Evolutionary conservation across 305 asterid species (phyloP).

Genomic region (Fraxinus nigra): DNA sequence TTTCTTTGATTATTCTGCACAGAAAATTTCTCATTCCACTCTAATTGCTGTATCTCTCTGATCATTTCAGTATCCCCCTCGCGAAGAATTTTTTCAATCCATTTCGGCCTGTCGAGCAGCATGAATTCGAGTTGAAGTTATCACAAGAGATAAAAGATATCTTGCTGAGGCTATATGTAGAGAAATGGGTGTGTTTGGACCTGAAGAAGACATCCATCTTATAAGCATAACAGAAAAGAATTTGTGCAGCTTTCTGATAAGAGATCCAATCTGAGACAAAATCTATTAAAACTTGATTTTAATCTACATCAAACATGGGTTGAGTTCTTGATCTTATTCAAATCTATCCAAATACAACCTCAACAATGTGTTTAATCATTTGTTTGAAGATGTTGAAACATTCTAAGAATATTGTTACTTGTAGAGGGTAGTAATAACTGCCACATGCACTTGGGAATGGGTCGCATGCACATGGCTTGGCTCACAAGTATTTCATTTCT

Average conservation of each 20-base stretch:
- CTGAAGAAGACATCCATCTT: background rate
- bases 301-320: background rate
- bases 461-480: background rate
- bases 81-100: slow-evolving; percentile 6
- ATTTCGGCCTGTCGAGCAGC: slow-evolving; percentile 12
- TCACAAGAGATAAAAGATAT: slow-evolving; percentile 14
- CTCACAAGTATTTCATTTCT: background rate
- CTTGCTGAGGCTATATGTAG: slow-evolving; percentile 16
- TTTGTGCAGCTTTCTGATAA: slow-evolving; percentile 3
- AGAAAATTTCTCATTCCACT: too few species aligned
- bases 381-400: background rate
- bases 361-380: background rate
- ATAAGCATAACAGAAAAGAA: slow-evolving; percentile 18
- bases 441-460: background rate
- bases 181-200: slow-evolving; percentile 16
- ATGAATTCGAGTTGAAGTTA: slow-evolving; percentile 5
- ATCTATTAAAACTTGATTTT: too few species aligned
- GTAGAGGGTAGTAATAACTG: background rate
- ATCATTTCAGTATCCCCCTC: slow-evolving; percentile 11
- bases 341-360: background rate
- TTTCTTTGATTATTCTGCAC: background rate
- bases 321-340: background rate
- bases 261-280: background rate
- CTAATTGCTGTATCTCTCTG: background rate
- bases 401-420: background rate